phyloP scores from a whole-genome alignment of 2,329 filamentous ascomycete genomes.

The Colletotrichum eremochloae region DNA sequence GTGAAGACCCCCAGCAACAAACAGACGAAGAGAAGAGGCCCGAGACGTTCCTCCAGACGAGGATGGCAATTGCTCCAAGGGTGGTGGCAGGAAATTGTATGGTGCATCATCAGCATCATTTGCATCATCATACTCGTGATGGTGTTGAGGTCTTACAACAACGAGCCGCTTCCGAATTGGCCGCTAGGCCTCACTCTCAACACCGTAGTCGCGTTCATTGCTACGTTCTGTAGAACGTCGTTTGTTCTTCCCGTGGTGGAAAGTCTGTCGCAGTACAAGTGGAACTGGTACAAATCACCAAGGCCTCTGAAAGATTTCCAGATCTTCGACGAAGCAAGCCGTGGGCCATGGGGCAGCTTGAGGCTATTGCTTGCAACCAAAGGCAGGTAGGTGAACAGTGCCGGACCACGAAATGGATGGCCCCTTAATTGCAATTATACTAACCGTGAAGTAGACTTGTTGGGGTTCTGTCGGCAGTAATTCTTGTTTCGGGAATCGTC shows the following conservation, averaged over 20 bases:
- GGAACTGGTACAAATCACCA: conserved; percentile 40
- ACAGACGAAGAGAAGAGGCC: neutral
- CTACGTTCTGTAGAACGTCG: conserved; percentile 45
- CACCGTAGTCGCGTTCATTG: conserved; percentile 47
- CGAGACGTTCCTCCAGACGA: neutral
- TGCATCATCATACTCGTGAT: conserved; percentile 44
- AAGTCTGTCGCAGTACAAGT: conserved; percentile 45
- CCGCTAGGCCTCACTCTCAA: conserved; percentile 48
- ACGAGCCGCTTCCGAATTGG: conserved; percentile 44
- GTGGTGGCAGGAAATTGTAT: conserved; percentile 26
- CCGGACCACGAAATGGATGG: neutral
- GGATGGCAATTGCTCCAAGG: neutral
- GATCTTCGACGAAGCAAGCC: conserved; percentile 41
- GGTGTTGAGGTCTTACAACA: conserved; percentile 40
- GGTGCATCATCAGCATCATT: conserved; percentile 10
- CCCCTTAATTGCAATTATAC: neutral
- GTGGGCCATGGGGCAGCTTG: conserved; percentile 43
- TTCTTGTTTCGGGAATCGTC: conserved; percentile 38
- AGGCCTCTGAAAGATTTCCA: conserved; percentile 40
- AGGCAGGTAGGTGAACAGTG: conserved; percentile 2
- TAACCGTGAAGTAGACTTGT: neutral
- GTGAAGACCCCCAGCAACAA: conserved; percentile 4
- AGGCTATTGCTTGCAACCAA: conserved; percentile 27
- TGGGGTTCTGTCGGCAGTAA: conserved; percentile 23
- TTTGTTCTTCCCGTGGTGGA: conserved; percentile 47